phyloP scores from a whole-genome alignment of 1,284 basidiomycete species.

The Rhodotorula sp. region DNA sequence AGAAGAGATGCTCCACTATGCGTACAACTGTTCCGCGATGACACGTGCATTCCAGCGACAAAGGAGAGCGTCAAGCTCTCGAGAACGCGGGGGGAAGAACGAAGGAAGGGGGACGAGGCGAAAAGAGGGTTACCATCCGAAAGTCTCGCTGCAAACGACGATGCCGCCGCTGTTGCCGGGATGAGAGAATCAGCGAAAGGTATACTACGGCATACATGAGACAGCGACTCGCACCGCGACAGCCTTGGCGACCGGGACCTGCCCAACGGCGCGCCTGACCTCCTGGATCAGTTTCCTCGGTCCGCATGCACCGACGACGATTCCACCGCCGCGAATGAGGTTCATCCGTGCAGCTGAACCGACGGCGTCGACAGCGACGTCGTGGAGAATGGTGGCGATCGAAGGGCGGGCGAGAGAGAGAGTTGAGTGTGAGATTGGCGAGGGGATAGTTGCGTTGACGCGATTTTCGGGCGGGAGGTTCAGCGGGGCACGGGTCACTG shows the following conservation, averaged over 20 bases:
- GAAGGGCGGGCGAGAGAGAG: background rate
- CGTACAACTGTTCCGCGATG: no score
- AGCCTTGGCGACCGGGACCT: background rate
- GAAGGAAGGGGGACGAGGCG: background rate
- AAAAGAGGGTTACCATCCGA: conserved; percentile 6
- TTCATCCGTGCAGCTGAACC: background rate
- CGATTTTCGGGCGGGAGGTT: background rate
- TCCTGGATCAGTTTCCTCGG: conserved; percentile 2
- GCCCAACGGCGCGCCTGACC: conserved; percentile 4
- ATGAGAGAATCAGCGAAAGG: background rate
- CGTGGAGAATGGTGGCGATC: background rate
- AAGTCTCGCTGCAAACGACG: conserved; percentile 9
- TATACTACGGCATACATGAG: no score
- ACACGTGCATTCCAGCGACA: no score
- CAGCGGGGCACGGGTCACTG: background rate
- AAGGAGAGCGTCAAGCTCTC: no score
- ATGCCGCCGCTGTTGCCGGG: conserved; percentile 16
- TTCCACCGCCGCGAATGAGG: conserved; percentile 8
- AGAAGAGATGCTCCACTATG: no score
- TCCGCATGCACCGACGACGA: conserved; percentile 23
- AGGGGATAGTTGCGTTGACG: background rate
- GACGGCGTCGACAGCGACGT: background rate
- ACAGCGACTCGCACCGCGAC: background rate
- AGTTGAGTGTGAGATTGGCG: background rate
- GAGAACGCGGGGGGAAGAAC: background rate